Conservation (phyloP, 2,329 filamentous ascomycete genomes). For the Pseudogymnoascus sp. region DNA sequence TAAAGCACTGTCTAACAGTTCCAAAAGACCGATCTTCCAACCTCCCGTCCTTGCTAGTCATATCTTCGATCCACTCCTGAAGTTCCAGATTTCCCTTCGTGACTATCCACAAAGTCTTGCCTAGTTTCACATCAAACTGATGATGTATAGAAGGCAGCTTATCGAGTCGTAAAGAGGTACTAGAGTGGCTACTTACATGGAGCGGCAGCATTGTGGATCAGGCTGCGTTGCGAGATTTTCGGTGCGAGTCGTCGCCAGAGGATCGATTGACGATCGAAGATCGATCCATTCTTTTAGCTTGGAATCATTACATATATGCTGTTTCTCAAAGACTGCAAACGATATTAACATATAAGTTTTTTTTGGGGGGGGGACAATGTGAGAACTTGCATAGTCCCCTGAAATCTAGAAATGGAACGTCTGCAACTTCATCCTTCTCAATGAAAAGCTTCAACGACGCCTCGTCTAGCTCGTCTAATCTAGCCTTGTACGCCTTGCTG, state of each 20-base stretch:
- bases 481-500: neutral
- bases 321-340: neutral
- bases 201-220: conserved; percentile 24
- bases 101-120: conserved; percentile 34
- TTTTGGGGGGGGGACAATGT: neutral
- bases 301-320: neutral
- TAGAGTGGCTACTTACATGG: conserved; percentile 18
- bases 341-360: neutral
- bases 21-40: conserved; percentile 28
- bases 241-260: neutral
- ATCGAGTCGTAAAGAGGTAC: neutral
- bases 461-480: conserved; percentile 5
- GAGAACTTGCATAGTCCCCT: neutral
- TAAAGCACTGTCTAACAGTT: conserved; percentile 27
- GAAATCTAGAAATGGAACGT: conserved; percentile 25
- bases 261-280: conserved; percentile 1
- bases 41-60: conserved; percentile 26
- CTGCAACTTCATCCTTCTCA: conserved; percentile 27
- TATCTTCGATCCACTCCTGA: conserved; percentile 24
- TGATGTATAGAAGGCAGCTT: conserved; percentile 19
- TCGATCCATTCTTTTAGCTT: conserved; percentile 8
- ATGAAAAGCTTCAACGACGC: neutral
- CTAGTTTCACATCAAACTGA: conserved; percentile 20
- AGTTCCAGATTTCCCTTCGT: conserved; percentile 28
- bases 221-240: neutral